Base-by-base conservation (phyloP, 1,139 yeast species). In the Candida buenavistaensis region DNA sequence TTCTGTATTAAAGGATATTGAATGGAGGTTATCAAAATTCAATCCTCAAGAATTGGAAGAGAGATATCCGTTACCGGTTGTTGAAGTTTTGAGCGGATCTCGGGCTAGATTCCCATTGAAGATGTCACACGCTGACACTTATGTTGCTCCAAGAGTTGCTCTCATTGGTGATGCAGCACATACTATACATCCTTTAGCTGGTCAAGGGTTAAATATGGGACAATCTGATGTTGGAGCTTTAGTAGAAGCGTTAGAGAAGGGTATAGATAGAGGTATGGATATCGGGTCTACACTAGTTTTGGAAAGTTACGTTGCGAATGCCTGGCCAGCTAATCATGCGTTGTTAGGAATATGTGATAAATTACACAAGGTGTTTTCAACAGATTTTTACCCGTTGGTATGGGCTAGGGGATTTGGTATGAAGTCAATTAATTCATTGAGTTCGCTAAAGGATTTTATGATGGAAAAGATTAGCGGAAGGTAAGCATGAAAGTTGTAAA, bases 181-280 rank as follows among this genome's bases (percentile, higher is more conserved):
- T 50, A 84, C 97, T 0, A 87, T 96, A 1, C 98, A 92, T 57
- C 98, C 99, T 2, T 69, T 92, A 40, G 97, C 97, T 2, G 99
- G 99, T 4, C 98, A 94, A 61, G 98, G 99, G 11, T 74, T 92
- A 41, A 92, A 92, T 57, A 89, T 92, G 96, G 98, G 98, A n/a
- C 97, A 90, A 57, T 81, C 84, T 23, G 99, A 92, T 54, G 96
- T 87, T 2, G 81, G 81, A 38, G 68, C 82, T 2, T 68, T 92
- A 27, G 79, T 82, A 1, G 65, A 58, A 1, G 86, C 94, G 0
- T 55, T 92, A 27, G 95, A 87, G 46, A 65, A 48, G 8, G 95
- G 95, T 1, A 64, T 77, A 3, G 64, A 67, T 22, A 68, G 96
- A 29, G 99, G 99, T 0, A 68, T 86, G 44, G 98, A 94, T 52